These are phyloP conservation scores for Verticillium albo-atrum DNA, from an alignment of 2,329 filamentous ascomycete genomes.

Conservation along the genomic window DNA sequence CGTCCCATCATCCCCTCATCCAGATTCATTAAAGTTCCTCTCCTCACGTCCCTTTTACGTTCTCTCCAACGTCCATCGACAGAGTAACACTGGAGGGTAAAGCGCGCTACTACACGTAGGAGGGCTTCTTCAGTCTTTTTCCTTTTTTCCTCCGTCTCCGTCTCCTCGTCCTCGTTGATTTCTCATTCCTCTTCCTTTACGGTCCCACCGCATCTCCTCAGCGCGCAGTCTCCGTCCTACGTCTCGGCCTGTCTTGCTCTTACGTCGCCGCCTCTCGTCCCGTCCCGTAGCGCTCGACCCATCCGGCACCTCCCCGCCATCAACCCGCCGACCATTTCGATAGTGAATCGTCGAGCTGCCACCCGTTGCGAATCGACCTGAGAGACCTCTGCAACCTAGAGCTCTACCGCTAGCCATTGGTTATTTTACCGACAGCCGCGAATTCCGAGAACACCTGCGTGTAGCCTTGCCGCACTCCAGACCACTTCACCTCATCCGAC, in stretches of 20 bases:
- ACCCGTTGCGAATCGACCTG: not conserved
- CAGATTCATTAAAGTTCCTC: not conserved
- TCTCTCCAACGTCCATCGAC: not conserved
- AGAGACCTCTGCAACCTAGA: not conserved
- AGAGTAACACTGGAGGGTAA: not conserved
- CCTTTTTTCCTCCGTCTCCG: constrained; percentile 16
- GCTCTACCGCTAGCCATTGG: not conserved
- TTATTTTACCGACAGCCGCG: not conserved
- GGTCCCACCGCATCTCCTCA: not conserved
- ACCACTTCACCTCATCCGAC: not conserved
- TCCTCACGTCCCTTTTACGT: not conserved
- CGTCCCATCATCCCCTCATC: not conserved
- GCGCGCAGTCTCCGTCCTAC: not conserved
- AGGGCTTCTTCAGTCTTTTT: not conserved
- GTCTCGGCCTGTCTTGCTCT: not conserved
- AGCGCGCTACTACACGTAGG: not conserved
- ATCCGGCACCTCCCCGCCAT: not conserved
- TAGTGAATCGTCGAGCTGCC: not conserved
- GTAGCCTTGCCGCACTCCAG: not conserved
- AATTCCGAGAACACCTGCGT: not conserved
- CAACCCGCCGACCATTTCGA: not conserved
- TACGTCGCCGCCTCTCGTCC: not conserved
- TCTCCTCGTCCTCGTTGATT: constrained; percentile 16
- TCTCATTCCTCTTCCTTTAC: constrained; percentile 10
- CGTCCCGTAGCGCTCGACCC: not conserved